phyloP scores from a whole-genome alignment of 2,329 filamentous ascomycete genomes.

The Dactylonectria estremocensis region DNA sequence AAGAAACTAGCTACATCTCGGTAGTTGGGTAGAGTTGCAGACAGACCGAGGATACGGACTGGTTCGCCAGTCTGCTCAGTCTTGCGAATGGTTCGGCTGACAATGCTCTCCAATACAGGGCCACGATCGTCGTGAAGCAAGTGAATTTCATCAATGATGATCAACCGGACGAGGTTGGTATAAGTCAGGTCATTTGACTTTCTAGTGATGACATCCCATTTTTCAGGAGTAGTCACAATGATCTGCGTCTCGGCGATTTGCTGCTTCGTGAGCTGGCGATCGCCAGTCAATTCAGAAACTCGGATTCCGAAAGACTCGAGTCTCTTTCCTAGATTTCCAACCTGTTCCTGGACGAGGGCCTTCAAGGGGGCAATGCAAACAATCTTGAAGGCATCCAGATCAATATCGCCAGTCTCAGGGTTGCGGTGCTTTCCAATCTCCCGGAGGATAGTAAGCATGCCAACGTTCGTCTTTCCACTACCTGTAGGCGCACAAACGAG shows the following conservation, averaged over 20 bases:
- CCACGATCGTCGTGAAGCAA: conserved; percentile 97
- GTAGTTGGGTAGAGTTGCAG: conserved; percentile 96
- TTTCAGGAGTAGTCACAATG: conserved; percentile 98
- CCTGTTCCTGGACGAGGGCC: conserved; percentile 96
- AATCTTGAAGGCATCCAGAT: conserved; percentile 97
- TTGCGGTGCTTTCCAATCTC: conserved; percentile 97
- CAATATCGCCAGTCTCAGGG: conserved; percentile 90
- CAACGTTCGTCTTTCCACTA: conserved; percentile 98
- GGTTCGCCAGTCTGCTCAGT: conserved; percentile 95
- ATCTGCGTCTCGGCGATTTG: conserved; percentile 98
- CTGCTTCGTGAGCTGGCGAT: conserved; percentile 97
- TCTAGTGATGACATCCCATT: conserved; percentile 98
- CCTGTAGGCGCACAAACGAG: conserved; percentile 97
- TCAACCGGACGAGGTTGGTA: conserved; percentile 94
- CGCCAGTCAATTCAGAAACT: conserved; percentile 96
- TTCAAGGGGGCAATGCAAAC: conserved; percentile 98
- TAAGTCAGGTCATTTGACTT: conserved; percentile 98
- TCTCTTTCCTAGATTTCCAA: conserved; percentile 95
- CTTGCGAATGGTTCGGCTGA: conserved; percentile 92
- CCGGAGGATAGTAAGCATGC: conserved; percentile 95
- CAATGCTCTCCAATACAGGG: conserved; percentile 96
- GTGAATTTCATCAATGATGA: conserved; percentile 99
- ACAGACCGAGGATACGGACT: conserved; percentile 92
- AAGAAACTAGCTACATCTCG: conserved; percentile 96
- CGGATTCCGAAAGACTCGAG: conserved; percentile 92